Percentiles rank a stretch among this genome's conserved stretches.
These are phyloP conservation scores for Umbelopsis sp. DNA, from an alignment of 192 early-diverging fungal species.

Conservation along the genomic window DNA sequence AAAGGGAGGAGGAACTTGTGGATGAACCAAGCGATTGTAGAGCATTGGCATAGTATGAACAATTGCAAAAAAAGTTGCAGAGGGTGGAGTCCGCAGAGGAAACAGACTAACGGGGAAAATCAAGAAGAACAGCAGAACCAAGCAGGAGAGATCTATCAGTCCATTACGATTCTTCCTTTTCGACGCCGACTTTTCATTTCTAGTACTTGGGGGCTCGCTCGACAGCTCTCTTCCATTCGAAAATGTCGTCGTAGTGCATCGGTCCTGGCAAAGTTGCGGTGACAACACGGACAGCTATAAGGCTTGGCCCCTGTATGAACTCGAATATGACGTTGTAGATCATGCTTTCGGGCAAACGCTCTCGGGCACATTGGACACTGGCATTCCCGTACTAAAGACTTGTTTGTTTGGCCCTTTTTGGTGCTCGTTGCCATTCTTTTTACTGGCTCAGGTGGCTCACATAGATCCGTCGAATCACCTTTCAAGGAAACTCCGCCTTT, in stretches of 20 bases:
- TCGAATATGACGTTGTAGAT: constrained; percentile 72
- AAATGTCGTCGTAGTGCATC: constrained; percentile 78
- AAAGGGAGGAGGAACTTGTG: too few relatives aligned
- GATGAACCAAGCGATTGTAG: too few relatives aligned
- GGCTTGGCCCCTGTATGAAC: constrained; percentile 69
- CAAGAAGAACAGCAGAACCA: too few relatives aligned
- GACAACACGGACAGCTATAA: constrained; percentile 69
- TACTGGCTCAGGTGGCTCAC: not conserved
- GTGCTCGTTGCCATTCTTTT: not conserved
- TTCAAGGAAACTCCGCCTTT: constrained; percentile 3
- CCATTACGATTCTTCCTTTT: not conserved
- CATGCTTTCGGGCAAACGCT: constrained; percentile 80
- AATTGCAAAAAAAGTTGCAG: not conserved
- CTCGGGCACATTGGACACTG: constrained; percentile 48
- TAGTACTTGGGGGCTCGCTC: constrained; percentile 35
- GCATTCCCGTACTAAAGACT: constrained; percentile 8
- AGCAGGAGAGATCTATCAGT: not conserved
- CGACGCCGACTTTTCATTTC: constrained; percentile 23
- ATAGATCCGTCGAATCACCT: constrained; percentile 9
- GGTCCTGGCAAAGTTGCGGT: constrained; percentile 71
- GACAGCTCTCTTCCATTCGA: constrained; percentile 56
- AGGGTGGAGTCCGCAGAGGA: not conserved
- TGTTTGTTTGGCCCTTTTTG: not conserved
- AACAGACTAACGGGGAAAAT: not conserved
- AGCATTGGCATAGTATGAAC: not conserved